Evolutionary conservation across 164 flowering plant species (phyloP).

Genomic region (Dillenia suffruticosa): DNA sequence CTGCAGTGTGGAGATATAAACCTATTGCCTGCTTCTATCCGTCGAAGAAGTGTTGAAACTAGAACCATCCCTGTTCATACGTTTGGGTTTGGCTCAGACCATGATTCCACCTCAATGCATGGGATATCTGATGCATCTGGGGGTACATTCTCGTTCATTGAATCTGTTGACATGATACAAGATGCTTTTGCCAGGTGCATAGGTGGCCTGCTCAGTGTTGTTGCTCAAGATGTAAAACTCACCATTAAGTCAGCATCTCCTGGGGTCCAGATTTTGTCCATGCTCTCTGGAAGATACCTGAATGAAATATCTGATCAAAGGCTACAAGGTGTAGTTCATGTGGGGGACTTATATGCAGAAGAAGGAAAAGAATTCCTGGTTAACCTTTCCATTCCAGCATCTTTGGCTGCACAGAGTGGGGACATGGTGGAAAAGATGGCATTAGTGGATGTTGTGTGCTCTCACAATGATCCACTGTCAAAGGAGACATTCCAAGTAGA

Average conservation of each 20-base stretch:
- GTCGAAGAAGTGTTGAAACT: not conserved
- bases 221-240: conserved; percentile 28
- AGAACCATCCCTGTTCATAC: conserved; percentile 23
- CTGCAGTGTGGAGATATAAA: conserved; percentile 2
- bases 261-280: conserved; percentile 20
- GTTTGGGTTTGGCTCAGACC: conserved; percentile 35
- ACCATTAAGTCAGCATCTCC: conserved; percentile 13
- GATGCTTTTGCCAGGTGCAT: conserved; percentile 51
- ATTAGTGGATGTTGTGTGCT: conserved; percentile 19
- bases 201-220: conserved; percentile 51
- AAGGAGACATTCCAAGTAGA: conserved; percentile 10
- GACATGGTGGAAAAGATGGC: not conserved
- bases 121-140: conserved; percentile 27
- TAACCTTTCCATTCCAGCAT: conserved; percentile 17
- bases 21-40: conserved; percentile 18
- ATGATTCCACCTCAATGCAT: conserved; percentile 28
- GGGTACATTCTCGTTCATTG: conserved; percentile 39
- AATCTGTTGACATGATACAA: conserved; percentile 23
- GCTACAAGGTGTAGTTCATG: conserved; percentile 20
- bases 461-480: conserved; percentile 17
- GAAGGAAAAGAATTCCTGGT: conserved; percentile 32
- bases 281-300: conserved; percentile 25
- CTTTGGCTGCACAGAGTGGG: not conserved
- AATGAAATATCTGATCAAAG: conserved; percentile 10
- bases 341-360: conserved; percentile 35